Evolutionary conservation across 2,329 filamentous ascomycete species (phyloP), one percentile per base, ranked within the genome.

Genomic region (Botryotinia globosa): DNA sequence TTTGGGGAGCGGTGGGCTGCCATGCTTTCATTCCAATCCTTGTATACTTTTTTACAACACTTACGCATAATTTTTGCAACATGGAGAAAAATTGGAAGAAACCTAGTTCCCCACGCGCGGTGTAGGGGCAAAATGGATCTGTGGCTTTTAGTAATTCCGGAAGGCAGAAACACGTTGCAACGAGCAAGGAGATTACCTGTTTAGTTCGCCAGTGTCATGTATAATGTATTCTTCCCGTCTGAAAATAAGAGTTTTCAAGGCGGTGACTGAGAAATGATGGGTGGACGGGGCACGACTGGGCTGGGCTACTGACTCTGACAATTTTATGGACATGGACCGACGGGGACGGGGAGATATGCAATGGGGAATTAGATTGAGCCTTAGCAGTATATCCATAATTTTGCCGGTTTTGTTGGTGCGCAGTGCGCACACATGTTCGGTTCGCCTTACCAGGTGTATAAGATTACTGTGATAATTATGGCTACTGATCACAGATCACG

Each of bases 121-220:
- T 71, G 69, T 71, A 66, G 69, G 37, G 54, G 48, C 39, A 45
- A 59, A 44, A 63, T 42, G 59, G 59, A 54, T 48, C 44, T 44
- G 7, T 66, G 59, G 59, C 45, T 65, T 67, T 29, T 22, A 54
- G 44, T 39, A 48, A n/a, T 48, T 48, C 56, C 56, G 68, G 56
- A 42, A 71, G 69, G 69, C 59, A 71, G 69, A 71, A 71, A 64
- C 59, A 71, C 69, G 69, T 71, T 64, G 69, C 59, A 71, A 64
- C 4, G 22, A 48, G 12, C 63, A 66, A 45, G 63, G 63, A 66
- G 63, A 51, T 66, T 66, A 66, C 44, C 45, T 20, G 22, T 66
- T 63, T 63, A 62, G 61, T 39, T 29, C 22, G n/a, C 5, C 16
- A 63, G 8, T 44, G 25, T 39, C 61, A 63, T 63, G 39, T 44